A percentile compares a stretch with the other conserved stretches of the same genome.
Evolutionary conservation across 140 eudicot genomes (phyloP).

Genomic region (Ambrosia hybrid): DNA sequence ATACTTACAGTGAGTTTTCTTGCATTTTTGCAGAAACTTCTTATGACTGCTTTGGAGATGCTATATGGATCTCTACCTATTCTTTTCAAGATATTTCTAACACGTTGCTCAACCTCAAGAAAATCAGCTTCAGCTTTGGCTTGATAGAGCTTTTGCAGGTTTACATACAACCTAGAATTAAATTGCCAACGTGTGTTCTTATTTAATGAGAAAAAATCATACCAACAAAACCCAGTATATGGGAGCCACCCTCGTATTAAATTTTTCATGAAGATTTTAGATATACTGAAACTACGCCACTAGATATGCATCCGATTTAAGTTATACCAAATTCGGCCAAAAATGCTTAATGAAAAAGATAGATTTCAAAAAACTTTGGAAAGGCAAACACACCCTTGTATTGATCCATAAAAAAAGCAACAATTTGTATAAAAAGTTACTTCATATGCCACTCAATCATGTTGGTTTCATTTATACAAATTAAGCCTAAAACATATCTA

Average conservation of each 20-base stretch:
- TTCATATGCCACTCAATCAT: not conserved
- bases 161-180: conserved; percentile 71
- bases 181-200: conserved; percentile 19
- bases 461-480: not conserved
- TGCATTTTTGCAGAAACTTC: conserved; percentile 90
- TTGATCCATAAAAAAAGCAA: too few relatives aligned
- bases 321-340: not conserved
- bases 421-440: not conserved
- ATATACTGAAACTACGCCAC: not conserved
- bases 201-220: not conserved
- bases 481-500: not conserved
- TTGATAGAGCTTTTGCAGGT: conserved; percentile 86
- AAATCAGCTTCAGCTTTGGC: conserved; percentile 97
- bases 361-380: too few relatives aligned
- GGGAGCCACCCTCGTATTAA: not conserved
- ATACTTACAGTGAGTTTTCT: conserved; percentile 76
- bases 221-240: not conserved
- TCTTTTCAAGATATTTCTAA: conserved; percentile 61
- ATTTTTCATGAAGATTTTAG: not conserved
- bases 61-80: conserved; percentile 85
- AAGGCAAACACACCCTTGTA: too few relatives aligned
- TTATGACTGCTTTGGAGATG: conserved; percentile 65
- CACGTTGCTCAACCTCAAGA: conserved; percentile 72
- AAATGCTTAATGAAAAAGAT: not conserved
- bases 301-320: not conserved